These are phyloP conservation scores for Aschersonia sp. DNA, from an alignment of 2,329 filamentous ascomycete species.

Conservation along the genomic window DNA sequence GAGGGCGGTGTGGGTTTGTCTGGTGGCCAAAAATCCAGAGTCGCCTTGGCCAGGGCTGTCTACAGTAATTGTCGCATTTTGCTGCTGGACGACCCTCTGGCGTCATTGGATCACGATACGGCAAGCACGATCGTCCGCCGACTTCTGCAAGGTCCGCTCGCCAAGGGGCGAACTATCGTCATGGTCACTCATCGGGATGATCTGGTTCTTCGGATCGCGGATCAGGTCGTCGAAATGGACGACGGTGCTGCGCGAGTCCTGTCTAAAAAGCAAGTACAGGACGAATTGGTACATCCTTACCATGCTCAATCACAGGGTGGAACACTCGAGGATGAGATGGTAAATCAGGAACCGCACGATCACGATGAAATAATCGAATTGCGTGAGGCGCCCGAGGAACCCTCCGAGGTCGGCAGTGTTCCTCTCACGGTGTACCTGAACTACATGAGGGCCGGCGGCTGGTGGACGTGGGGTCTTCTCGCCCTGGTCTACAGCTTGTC, in stretches of 20 bases:
- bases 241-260: conserved; percentile 41
- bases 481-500: conserved; percentile 48
- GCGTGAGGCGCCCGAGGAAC: conserved; percentile 18
- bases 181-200: conserved; percentile 72
- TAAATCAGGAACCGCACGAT: conserved; percentile 4
- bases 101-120: conserved; percentile 47
- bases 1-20: conserved; percentile 49
- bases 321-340: too few relatives aligned
- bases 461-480: conserved; percentile 57
- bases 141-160: conserved; percentile 43
- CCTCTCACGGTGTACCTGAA: conserved; percentile 66
- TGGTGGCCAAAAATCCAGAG: conserved; percentile 47
- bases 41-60: conserved; percentile 46
- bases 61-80: conserved; percentile 44
- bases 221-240: conserved; percentile 57
- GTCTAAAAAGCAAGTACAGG: conserved; percentile 27
- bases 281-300: conserved; percentile 22
- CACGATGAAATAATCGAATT: conserved; percentile 5
- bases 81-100: conserved; percentile 48
- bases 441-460: conserved; percentile 68
- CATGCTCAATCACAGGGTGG: conserved; percentile 10
- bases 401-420: conserved; percentile 48
- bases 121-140: conserved; percentile 46
- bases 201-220: conserved; percentile 56
- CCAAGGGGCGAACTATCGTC: conserved; percentile 54